These are phyloP conservation scores for Lagenidium sp. DNA, from an alignment of 352 stramenopile species.

Conservation along the genomic window DNA sequence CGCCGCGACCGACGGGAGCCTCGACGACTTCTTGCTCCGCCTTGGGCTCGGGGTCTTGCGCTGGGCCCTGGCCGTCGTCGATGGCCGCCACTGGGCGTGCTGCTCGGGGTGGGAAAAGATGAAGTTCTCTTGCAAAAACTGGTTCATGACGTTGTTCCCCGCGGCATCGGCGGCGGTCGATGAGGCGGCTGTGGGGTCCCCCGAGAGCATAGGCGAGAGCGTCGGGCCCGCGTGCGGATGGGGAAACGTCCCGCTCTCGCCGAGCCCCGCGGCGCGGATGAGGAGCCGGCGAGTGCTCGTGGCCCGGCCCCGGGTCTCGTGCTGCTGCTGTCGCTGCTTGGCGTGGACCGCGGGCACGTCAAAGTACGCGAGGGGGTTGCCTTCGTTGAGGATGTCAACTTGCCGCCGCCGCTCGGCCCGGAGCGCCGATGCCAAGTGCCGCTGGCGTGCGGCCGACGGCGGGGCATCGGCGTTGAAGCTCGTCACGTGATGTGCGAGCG, in stretches of 20 bases:
- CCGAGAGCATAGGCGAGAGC: neutral
- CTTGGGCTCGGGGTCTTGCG: neutral
- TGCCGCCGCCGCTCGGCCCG: conserved; percentile 21
- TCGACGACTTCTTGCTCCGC: neutral
- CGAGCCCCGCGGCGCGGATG: neutral
- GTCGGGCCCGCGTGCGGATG: too few species aligned
- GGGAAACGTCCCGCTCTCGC: too few species aligned
- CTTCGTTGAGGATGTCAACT: conserved; percentile 36
- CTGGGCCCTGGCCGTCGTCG: too few species aligned
- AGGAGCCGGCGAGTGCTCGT: conserved; percentile 17
- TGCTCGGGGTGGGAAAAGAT: conserved; percentile 44
- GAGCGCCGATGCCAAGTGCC: conserved; percentile 15
- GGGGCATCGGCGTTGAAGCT: conserved; percentile 54
- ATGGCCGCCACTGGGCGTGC: neutral
- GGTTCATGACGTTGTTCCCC: conserved; percentile 24
- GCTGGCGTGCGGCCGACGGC: conserved; percentile 16
- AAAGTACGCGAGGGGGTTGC: conserved; percentile 55
- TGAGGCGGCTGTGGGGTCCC: conserved; percentile 1
- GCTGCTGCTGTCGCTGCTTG: conserved; percentile 16
- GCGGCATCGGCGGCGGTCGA: conserved; percentile 2
- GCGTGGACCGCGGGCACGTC: conserved; percentile 25
- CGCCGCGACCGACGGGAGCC: neutral
- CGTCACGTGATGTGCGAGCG: conserved; percentile 32
- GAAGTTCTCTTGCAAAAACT: conserved; percentile 58
- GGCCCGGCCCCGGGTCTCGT: conserved; percentile 7